A percentile compares a stretch with the other conserved stretches of the same genome.
Conservation (phyloP, 495 filamentous ascomycete genomes). For the Penicillium alfredii region DNA sequence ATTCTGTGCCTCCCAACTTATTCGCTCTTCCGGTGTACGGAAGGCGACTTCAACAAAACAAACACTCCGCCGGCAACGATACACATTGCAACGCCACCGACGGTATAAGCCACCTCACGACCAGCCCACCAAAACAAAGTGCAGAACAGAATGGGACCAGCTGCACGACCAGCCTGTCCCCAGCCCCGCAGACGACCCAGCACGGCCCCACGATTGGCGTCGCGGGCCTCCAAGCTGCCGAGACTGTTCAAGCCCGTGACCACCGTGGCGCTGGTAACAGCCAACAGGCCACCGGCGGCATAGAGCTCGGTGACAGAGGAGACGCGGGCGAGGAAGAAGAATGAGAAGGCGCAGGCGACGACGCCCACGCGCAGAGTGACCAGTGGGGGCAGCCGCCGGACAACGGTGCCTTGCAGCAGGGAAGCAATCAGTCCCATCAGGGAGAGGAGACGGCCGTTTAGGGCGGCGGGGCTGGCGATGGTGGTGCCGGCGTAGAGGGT, state of each 20-base stretch:
- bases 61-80: slow-evolving; percentile 67
- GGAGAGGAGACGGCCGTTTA: slow-evolving; percentile 84
- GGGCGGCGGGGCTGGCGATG: slow-evolving; percentile 48
- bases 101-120: slow-evolving; percentile 71
- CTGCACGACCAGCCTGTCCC: slow-evolving; percentile 79
- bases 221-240: slow-evolving; percentile 79
- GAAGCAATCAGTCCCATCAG: slow-evolving; percentile 91
- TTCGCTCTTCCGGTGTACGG: slow-evolving; percentile 12
- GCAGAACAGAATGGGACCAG: slow-evolving; percentile 86
- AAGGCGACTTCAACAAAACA: slow-evolving; percentile 51
- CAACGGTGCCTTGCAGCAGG: slow-evolving; percentile 78
- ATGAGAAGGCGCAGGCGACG: slow-evolving; percentile 66
- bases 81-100: slow-evolving; percentile 75
- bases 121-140: slow-evolving; percentile 99
- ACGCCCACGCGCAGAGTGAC: slow-evolving; percentile 74
- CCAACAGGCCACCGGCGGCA: slow-evolving; percentile 70
- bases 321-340: slow-evolving; percentile 71
- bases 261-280: slow-evolving; percentile 85
- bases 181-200: slow-evolving; percentile 79
- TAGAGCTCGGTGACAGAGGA: slow-evolving; percentile 64
- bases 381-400: slow-evolving; percentile 73
- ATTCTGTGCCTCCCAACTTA: too few relatives aligned
- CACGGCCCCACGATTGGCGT: slow-evolving; percentile 75
- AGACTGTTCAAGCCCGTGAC: slow-evolving; percentile 91
- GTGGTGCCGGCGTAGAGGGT: slow-evolving; percentile 66